Percentiles rank a stretch among this genome's conserved stretches.
Evolutionary conservation across 768 basidiomycete species (phyloP).

Genomic region (Mycena haematopus): DNA sequence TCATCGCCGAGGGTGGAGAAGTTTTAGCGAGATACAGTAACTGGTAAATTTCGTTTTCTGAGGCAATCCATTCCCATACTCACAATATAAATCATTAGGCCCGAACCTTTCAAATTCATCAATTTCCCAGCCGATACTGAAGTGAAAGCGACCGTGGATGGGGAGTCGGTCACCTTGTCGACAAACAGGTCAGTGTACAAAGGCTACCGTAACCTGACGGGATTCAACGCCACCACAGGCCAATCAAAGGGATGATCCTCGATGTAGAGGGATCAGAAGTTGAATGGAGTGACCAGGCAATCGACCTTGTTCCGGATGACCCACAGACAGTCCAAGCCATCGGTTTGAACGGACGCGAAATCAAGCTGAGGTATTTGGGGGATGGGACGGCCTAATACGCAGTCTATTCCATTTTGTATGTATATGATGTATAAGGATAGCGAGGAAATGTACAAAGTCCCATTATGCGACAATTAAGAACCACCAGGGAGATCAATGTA

Average conservation of each 20-base stretch:
- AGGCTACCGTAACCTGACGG: background rate
- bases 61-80: background rate
- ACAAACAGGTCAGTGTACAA: slow-evolving; percentile 62
- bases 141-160: slow-evolving; percentile 63
- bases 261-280: slow-evolving; percentile 77
- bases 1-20: slow-evolving; percentile 58
- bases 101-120: slow-evolving; percentile 94
- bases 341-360: slow-evolving; percentile 70
- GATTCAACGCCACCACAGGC: slow-evolving; percentile 42
- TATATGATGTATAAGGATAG: slow-evolving; percentile 23
- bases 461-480: slow-evolving; percentile 24
- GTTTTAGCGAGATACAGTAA: slow-evolving; percentile 79
- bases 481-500: slow-evolving; percentile 24
- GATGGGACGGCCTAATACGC: slow-evolving; percentile 66
- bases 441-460: slow-evolving; percentile 26
- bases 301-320: slow-evolving; percentile 90
- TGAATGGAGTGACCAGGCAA: slow-evolving; percentile 87
- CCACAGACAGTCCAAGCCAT: slow-evolving; percentile 68
- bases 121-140: slow-evolving; percentile 75
- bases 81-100: slow-evolving; percentile 67
- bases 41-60: slow-evolving; percentile 55
- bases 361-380: slow-evolving; percentile 75
- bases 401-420: slow-evolving; percentile 18
- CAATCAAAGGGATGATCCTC: slow-evolving; percentile 88
- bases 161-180: slow-evolving; percentile 64